Base-by-base conservation (phyloP, 192 early-diverging fungal species). In the Umbelopsis ramanniana region DNA sequence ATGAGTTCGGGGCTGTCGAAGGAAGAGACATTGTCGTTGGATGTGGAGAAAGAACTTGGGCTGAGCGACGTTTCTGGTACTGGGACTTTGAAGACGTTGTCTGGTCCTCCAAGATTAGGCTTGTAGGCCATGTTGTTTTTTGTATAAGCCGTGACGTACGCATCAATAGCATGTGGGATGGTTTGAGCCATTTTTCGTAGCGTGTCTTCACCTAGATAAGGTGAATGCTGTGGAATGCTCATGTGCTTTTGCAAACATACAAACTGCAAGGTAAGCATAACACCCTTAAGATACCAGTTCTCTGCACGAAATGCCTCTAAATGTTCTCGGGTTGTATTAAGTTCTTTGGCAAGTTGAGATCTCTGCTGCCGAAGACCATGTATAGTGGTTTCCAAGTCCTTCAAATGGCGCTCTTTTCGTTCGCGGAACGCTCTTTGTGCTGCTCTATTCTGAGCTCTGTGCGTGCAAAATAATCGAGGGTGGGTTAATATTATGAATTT, bases 371-470 rank as follows among this genome's bases (percentile, higher is more conserved):
- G 83, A 52, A 94, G 82, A 29, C 85, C 85, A 72, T 87, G 82
- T 57, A 94, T 91, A 47, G 88, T 84, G 45, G 81, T 86, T 81
- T 96, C 94, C 3, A 96, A 82, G 23, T 90, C 83, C 54, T 88
- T 78, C 24, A 94, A 78, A 70, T 96, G 92, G 38, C 85, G 83
- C 72, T 94, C 89, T 69, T 92, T 93, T 67, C 94, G 85, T 79
- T 96, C 93, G 46, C 94, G 90, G 76, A 96, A 96, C 3, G 93
- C 94, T 11, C 93, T 85, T 78, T 96, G 94, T 0, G 94, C 94
- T 11, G 93, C 93, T 7, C 94, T 84, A 76, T 96, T 96, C 79
- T 96, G 94, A 7, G 90, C 93, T 22, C 57, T 63, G 11, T 37
- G n/a, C n/a, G 3, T 17, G 35, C 7, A n/a, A 43, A 12, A n/a